Percentiles rank a stretch among this genome's conserved stretches.
phyloP scores from a whole-genome alignment of 169 alveolate species.

The Eimeria praecox region DNA sequence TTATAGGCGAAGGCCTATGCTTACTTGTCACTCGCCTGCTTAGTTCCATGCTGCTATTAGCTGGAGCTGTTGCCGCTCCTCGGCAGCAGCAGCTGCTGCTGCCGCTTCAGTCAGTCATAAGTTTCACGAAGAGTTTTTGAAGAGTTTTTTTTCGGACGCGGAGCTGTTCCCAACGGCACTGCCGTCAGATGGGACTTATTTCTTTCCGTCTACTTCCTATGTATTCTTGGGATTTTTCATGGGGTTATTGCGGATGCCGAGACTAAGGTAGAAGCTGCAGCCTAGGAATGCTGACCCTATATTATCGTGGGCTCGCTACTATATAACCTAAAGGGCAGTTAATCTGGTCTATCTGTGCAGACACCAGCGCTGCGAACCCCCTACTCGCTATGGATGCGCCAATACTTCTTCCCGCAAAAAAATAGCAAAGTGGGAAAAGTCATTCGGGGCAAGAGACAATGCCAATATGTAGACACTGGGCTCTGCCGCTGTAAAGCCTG shows the following conservation, averaged over 20 bases:
- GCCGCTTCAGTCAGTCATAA: neutral
- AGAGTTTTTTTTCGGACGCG: slow-evolving; percentile 44
- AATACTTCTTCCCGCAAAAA: neutral
- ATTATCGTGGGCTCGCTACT: neutral
- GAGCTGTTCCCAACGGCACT: neutral
- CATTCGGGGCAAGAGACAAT: neutral
- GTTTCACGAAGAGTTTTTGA: slow-evolving; percentile 40
- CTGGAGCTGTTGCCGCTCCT: slow-evolving; percentile 13
- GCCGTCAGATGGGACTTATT: slow-evolving; percentile 12
- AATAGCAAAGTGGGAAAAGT: neutral
- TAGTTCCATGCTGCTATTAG: neutral
- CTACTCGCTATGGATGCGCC: neutral
- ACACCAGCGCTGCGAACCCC: neutral
- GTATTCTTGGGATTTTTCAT: neutral
- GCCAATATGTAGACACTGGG: neutral
- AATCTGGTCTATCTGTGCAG: neutral
- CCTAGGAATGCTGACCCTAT: neutral
- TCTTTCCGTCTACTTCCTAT: slow-evolving; percentile 33
- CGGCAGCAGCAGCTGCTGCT: slow-evolving; percentile 22
- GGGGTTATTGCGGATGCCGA: neutral
- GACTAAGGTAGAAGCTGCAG: neutral
- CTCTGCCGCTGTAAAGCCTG: neutral
- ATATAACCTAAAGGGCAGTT: neutral
- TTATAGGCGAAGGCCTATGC: slow-evolving; percentile 5
- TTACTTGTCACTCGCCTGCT: slow-evolving; percentile 51